Evolutionary conservation across 345 rosid species (phyloP), one percentile per base, ranked within the genome.

Genomic region (Cardamine resedifolia): DNA sequence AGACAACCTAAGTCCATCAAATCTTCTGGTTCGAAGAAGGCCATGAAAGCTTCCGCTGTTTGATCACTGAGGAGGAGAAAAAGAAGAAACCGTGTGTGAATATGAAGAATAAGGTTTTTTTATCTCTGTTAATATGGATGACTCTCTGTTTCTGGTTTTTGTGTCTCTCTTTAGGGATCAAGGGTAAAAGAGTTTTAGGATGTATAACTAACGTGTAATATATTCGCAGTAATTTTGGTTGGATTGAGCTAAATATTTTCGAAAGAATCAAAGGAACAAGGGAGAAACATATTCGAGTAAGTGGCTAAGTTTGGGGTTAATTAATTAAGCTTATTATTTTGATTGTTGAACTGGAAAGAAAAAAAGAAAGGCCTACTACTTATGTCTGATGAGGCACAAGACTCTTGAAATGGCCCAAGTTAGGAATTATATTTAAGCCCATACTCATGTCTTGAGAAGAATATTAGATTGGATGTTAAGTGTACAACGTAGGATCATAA

Each of bases 41-140:
- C 84, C 27, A 82, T 78, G 82, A 89, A 77, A 71, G 78, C 80
- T 30, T 16, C 78, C 16, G 81, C 85, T 41, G 14, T 56, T 59
- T 71, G 65, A 66, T 73, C 50, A 41, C 6, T 4, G 6, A 41
- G 45, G 5, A 11, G 26, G 5, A 11, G 26, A 20, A 7, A 23
- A 34, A 15, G 64, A 8, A 60, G 66, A 14, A 6, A 3, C 5
- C 20, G 21, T 18, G 10, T 69, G 53, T 62, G 52, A 30, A 69
- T 47, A 39, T 52, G 69, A 24, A 38, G 4, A 60, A 64, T 64
- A 63, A 63, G 19, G 38, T 24, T 28, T 28, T 41, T 20, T 41
- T 20, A 2, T 47, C 12, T 48, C 1, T 65, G 66, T 58, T n/a
- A n/a, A 66, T 45, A 57, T 66, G 21, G 31, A 1, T 15, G 41